Evolutionary conservation across 495 filamentous ascomycete species (phyloP).

Genomic region (Talaromyces stipitatus): DNA sequence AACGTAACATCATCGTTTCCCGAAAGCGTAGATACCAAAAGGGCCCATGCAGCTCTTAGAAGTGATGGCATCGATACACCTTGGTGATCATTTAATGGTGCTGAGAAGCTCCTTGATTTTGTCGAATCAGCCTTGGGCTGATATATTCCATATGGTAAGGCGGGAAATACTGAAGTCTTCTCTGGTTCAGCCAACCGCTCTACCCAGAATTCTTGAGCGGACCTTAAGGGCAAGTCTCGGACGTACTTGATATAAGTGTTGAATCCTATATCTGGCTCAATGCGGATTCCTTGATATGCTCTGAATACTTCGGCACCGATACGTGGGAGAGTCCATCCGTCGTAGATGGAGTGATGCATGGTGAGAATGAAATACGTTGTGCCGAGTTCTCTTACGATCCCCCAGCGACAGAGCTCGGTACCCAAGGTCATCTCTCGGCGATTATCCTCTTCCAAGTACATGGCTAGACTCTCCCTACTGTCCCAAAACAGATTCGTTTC

Average conservation of each 20-base stretch:
- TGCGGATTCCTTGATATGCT: conserved; percentile 21
- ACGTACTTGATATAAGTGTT: conserved; percentile 14
- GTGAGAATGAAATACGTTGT: conserved; percentile 15
- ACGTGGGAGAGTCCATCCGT: conserved; percentile 46
- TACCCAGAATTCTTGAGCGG: conserved; percentile 15
- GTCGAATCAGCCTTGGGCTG: neutral
- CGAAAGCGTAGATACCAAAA: conserved; percentile 21
- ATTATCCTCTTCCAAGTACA: too few relatives aligned
- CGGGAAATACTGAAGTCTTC: neutral
- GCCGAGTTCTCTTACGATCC: too few relatives aligned
- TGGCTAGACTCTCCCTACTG: too few relatives aligned
- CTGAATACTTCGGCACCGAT: conserved; percentile 36
- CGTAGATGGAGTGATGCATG: conserved; percentile 43
- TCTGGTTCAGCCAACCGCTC: neutral
- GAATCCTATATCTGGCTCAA: conserved; percentile 2
- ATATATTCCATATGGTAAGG: too few relatives aligned
- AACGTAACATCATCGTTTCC: conserved; percentile 1
- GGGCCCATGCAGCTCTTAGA: conserved; percentile 29
- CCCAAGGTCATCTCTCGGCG: too few relatives aligned
- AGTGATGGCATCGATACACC: conserved; percentile 3
- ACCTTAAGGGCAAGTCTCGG: neutral
- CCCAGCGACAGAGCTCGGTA: too few relatives aligned
- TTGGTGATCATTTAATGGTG: neutral
- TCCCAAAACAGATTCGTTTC: too few relatives aligned
- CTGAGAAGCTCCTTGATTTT: neutral